Percentiles rank a stretch among this genome's conserved stretches.
phyloP scores from a whole-genome alignment of 805 yeast genomes.

The Cyberlindnera mycetangii region DNA sequence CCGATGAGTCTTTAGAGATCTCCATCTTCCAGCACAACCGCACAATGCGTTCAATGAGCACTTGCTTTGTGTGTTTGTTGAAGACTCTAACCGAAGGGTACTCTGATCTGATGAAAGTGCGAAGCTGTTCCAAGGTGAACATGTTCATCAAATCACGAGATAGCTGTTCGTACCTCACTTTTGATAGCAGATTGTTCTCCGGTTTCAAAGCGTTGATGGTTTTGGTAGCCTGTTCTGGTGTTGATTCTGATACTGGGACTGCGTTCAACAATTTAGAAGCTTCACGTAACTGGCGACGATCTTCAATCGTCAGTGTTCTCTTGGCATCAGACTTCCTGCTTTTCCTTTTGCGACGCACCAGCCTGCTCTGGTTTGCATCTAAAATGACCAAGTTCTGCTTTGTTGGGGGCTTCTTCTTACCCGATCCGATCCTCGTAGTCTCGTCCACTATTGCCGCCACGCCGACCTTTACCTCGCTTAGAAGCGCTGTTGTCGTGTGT shows the following conservation, averaged over 20 bases:
- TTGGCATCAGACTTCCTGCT: neutral
- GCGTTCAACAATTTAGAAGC: slow-evolving; percentile 11
- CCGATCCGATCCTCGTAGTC: slow-evolving; percentile 18
- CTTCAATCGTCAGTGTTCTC: neutral
- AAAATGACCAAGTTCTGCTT: slow-evolving; percentile 25
- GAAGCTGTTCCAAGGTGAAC: slow-evolving; percentile 20
- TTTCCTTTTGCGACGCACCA: slow-evolving; percentile 11
- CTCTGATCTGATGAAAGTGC: slow-evolving; percentile 9
- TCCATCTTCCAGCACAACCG: slow-evolving; percentile 19
- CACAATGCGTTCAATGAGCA: slow-evolving; percentile 11
- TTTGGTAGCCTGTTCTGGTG: slow-evolving; percentile 9
- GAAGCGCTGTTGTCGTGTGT: slow-evolving; percentile 7
- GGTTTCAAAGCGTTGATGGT: slow-evolving; percentile 20
- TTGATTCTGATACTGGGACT: slow-evolving; percentile 1
- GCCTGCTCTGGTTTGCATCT: slow-evolving; percentile 22
- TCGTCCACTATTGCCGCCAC: neutral
- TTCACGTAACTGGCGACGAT: slow-evolving; percentile 6
- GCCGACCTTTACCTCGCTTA: neutral
- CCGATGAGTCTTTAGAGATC: slow-evolving; percentile 12
- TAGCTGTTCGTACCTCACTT: slow-evolving; percentile 20
- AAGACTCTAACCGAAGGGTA: slow-evolving; percentile 7
- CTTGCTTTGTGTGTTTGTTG: slow-evolving; percentile 7
- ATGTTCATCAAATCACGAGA: slow-evolving; percentile 10
- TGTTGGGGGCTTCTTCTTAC: slow-evolving; percentile 25
- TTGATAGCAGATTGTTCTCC: slow-evolving; percentile 13